Percentiles rank a stretch among this genome's conserved stretches.
phyloP scores from a whole-genome alignment of 2,329 filamentous ascomycete genomes.

The Decorospora gaudefroyi region DNA sequence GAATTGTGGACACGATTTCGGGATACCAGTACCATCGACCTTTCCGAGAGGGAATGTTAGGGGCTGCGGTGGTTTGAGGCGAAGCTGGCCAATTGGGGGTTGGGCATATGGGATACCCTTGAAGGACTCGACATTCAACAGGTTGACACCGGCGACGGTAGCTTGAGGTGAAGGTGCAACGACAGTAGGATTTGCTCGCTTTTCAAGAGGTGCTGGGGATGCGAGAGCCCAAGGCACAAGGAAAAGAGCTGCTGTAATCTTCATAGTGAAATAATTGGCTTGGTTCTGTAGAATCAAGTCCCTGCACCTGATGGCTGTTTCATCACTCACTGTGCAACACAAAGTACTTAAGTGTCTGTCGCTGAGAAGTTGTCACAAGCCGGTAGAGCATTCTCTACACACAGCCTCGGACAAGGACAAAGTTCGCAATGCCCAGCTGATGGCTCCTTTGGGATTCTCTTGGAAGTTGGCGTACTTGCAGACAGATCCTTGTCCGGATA shows the following conservation, averaged over 20 bases:
- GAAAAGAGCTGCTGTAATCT: slow-evolving; percentile 26
- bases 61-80: slow-evolving; percentile 69
- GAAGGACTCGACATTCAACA: slow-evolving; percentile 65
- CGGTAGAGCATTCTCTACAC: slow-evolving; percentile 10
- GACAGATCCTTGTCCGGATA: slow-evolving; percentile 19
- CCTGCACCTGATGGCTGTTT: neutral
- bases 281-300: neutral
- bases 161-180: slow-evolving; percentile 57
- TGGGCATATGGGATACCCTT: slow-evolving; percentile 76
- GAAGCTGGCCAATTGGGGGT: slow-evolving; percentile 66
- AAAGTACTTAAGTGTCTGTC: slow-evolving; percentile 10
- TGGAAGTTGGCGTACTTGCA: slow-evolving; percentile 24
- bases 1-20: slow-evolving; percentile 74
- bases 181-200: slow-evolving; percentile 58
- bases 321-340: slow-evolving; percentile 7
- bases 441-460: slow-evolving; percentile 7
- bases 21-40: slow-evolving; percentile 61
- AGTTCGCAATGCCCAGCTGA: slow-evolving; percentile 23
- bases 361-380: slow-evolving; percentile 24
- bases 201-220: slow-evolving; percentile 49
- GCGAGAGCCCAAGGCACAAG: slow-evolving; percentile 39
- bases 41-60: slow-evolving; percentile 63
- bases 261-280: slow-evolving; percentile 30
- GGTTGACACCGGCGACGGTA: slow-evolving; percentile 58
- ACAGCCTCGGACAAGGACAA: slow-evolving; percentile 21